Evolutionary conservation across 306 rosid species (phyloP), one percentile per base, ranked within the genome.

Genomic region (Acacia melanoxylon): DNA sequence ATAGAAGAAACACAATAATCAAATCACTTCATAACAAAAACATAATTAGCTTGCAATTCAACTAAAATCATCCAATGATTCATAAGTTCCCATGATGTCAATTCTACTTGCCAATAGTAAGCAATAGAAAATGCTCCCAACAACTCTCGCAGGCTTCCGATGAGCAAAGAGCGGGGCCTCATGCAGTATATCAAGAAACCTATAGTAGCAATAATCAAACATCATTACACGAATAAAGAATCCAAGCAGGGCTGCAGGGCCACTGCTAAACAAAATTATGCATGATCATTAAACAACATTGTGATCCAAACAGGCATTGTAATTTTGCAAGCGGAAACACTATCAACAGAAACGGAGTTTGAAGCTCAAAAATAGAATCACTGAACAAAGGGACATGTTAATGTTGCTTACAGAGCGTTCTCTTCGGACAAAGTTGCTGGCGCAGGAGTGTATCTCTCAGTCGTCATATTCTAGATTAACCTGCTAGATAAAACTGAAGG

Each of bases 161-260:
- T 96, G 96, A 68, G 98, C 98, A 27, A 96, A 91, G 16, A 93
- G 79, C 16, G 99, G 98, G 84, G 99, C 97, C 82, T 96, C 99
- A 33, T 96, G 98, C 69, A 96, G 86, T 85, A 96, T 96, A 80
- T 96, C 98, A 17, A 96, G 89, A 86, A 96, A 96, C 85, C 99
- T 96, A 29, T 10, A 59, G 51, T 14, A 71, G 31, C 11, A 69
- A 61, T 14, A 5, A 35, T 19, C 27, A 82, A 80, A 15, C 72
- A 79, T 58, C n/a, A 69, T 17, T 19, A 41, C 25, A 5, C 65
- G 25, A 65, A 63, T 35, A 19, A 63, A 59, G 15, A 12, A 56
- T 24, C 59, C 24, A 29, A 66, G 31, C 3, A 51, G 16, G 40
- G 46, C 10, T 65, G 31, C 3, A 51, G 16, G 40, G 46, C 10